Evolutionary conservation across 2,329 filamentous ascomycete genomes (phyloP).

Genomic region (Aspergillus ochraceus): DNA sequence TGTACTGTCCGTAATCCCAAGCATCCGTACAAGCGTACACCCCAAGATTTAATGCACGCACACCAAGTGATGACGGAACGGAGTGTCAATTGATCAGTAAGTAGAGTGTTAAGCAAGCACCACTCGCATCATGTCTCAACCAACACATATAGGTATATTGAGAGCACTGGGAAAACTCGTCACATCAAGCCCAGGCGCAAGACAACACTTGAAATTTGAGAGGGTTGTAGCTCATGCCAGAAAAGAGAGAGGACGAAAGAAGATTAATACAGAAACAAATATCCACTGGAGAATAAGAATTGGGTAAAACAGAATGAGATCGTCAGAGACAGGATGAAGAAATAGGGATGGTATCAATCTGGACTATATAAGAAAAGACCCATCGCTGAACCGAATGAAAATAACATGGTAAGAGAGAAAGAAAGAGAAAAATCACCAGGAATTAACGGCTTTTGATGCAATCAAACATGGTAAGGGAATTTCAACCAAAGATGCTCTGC

Average conservation of each 20-base stretch:
- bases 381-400: constrained; percentile 28
- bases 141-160: too few species aligned
- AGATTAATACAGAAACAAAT: constrained; percentile 7
- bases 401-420: constrained; percentile 22
- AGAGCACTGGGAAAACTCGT: not conserved
- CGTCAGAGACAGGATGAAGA: not conserved
- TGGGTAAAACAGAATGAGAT: not conserved
- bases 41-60: not conserved
- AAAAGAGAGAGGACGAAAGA: constrained; percentile 5
- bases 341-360: constrained; percentile 38
- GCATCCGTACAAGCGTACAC: not conserved
- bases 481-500: constrained; percentile 16
- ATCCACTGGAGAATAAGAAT: constrained; percentile 23
- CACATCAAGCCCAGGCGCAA: not conserved
- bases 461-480: constrained; percentile 2
- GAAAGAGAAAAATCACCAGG: constrained; percentile 21
- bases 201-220: not conserved
- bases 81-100: too few species aligned
- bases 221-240: not conserved
- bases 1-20: not conserved
- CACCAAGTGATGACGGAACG: not conserved
- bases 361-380: constrained; percentile 27
- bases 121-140: too few species aligned
- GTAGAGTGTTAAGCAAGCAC: too few species aligned
- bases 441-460: constrained; percentile 17